Conservation (phyloP, 164 flowering plant genomes). For the Taxillus chinensis region DNA sequence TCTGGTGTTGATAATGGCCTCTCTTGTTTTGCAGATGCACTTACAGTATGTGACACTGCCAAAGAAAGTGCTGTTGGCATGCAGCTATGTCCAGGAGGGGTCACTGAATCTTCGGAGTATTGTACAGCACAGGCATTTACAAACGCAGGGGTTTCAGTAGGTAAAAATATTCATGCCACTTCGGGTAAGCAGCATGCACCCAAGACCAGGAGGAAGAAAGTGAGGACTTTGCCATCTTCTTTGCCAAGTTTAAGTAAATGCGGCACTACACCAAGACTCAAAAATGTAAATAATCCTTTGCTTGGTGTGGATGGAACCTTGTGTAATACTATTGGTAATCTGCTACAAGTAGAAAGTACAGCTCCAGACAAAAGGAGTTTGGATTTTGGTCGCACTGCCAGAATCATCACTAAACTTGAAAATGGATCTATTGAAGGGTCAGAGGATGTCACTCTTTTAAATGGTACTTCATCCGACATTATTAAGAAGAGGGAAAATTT, state of each 20-base stretch:
- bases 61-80: constrained; percentile 2
- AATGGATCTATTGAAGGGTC: not conserved
- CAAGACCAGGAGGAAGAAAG: constrained; percentile 10
- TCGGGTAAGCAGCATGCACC: constrained; percentile 3
- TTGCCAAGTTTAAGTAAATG: constrained; percentile 4
- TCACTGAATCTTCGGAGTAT: constrained; percentile 1
- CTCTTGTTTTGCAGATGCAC: constrained; percentile 3
- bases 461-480: constrained; percentile 5
- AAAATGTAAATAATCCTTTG: constrained; percentile 1
- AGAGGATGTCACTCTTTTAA: not conserved
- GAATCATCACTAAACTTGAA: not conserved
- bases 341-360: constrained; percentile 2
- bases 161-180: not conserved
- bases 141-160: constrained; percentile 2
- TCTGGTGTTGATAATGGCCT: constrained; percentile 3
- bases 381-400: constrained; percentile 4
- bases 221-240: constrained; percentile 6
- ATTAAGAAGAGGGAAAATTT: constrained; percentile 10
- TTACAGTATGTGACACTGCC: not conserved
- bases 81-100: constrained; percentile 4
- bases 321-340: constrained; percentile 1
- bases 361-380: constrained; percentile 4
- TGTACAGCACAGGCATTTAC: constrained; percentile 10
- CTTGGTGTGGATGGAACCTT: constrained; percentile 7
- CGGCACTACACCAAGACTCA: constrained; percentile 1